These are phyloP conservation scores for Termitomyces sp. DNA, from an alignment of 768 basidiomycete genomes.

Conservation along the genomic window DNA sequence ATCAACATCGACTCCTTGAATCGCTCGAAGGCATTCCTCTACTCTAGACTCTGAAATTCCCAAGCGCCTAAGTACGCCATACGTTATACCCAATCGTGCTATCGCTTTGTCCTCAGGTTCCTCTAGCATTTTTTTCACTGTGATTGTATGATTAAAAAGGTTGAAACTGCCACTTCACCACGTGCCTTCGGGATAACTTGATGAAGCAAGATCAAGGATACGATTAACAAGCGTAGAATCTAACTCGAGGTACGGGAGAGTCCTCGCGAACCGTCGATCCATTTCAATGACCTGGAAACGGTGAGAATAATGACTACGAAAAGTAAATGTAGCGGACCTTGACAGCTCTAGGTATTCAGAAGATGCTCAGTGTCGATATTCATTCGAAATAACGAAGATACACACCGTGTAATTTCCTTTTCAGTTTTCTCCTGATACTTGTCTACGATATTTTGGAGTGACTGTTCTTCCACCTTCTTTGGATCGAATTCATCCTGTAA, in stretches of 20 bases:
- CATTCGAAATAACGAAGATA: neutral
- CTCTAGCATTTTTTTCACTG: slow-evolving; percentile 38
- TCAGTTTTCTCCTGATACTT: slow-evolving; percentile 85
- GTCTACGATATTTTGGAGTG: slow-evolving; percentile 73
- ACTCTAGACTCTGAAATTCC: slow-evolving; percentile 72
- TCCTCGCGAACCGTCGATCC: slow-evolving; percentile 71
- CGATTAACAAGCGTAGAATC: slow-evolving; percentile 55
- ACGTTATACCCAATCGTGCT: slow-evolving; percentile 70
- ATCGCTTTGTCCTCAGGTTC: slow-evolving; percentile 71
- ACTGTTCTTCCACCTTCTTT: slow-evolving; percentile 46
- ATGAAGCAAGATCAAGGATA: slow-evolving; percentile 51
- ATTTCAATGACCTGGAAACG: slow-evolving; percentile 66
- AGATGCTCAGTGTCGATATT: neutral
- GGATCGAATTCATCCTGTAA: slow-evolving; percentile 27
- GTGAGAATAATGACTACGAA: neutral
- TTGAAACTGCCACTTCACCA: neutral
- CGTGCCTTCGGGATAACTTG: slow-evolving; percentile 30
- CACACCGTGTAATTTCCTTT: slow-evolving; percentile 75
- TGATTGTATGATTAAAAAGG: slow-evolving; percentile 8
- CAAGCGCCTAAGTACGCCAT: slow-evolving; percentile 74
- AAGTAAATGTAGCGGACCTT: slow-evolving; percentile 25
- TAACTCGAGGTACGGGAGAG: slow-evolving; percentile 59
- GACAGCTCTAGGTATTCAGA: slow-evolving; percentile 25
- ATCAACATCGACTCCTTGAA: slow-evolving; percentile 73
- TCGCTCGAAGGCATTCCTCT: slow-evolving; percentile 63